A percentile compares a stretch with the other conserved stretches of the same genome.
Conservation (phyloP, 202 grass and related monocot species). For the Zizania palustris region DNA sequence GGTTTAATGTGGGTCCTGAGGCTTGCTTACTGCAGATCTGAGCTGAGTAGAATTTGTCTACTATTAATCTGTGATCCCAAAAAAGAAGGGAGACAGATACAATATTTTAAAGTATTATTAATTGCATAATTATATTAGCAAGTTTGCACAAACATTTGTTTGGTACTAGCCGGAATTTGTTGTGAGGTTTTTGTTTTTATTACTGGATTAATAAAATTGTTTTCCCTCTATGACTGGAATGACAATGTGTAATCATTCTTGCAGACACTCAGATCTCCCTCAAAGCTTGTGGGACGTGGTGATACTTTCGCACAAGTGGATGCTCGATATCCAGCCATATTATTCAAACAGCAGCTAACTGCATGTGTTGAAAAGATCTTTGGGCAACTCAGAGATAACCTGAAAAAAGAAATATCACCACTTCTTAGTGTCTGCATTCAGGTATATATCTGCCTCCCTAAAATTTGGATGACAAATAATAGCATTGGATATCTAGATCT, state of each 20-base stretch:
- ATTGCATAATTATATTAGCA: neutral
- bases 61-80: neutral
- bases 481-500: slow-evolving; percentile 23
- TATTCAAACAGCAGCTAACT: slow-evolving; percentile 96
- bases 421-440: slow-evolving; percentile 94
- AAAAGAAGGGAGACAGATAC: neutral
- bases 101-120: neutral
- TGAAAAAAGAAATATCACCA: slow-evolving; percentile 94
- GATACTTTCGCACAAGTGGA: slow-evolving; percentile 80
- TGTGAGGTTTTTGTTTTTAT: slow-evolving; percentile 12
- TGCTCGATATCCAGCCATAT: slow-evolving; percentile 88
- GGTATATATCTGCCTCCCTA: slow-evolving; percentile 44
- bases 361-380: slow-evolving; percentile 96
- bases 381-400: slow-evolving; percentile 91
- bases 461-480: neutral
- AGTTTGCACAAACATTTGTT: slow-evolving; percentile 10
- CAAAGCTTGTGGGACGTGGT: slow-evolving; percentile 67
- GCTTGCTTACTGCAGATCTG: neutral
- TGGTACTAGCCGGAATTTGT: neutral
- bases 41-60: neutral
- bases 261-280: slow-evolving; percentile 68
- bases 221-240: neutral
- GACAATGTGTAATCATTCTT: slow-evolving; percentile 18
- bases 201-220: neutral
- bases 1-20: neutral